Conservation (phyloP, 768 basidiomycete genomes). For the Crucibulum laeve region DNA sequence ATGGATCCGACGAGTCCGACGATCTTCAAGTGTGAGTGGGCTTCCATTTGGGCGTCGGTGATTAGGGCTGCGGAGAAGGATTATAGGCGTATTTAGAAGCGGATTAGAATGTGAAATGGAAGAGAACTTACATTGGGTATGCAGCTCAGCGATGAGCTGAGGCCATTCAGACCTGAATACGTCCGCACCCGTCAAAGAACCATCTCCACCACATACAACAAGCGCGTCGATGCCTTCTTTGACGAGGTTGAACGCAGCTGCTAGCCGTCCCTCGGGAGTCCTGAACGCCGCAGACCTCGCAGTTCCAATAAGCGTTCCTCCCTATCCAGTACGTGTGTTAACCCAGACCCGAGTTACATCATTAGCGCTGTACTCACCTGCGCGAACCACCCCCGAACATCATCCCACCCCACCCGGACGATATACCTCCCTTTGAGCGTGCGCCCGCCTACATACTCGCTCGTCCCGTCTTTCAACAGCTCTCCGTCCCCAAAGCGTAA, state of each 20-base stretch:
- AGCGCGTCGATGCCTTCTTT: conserved; percentile 97
- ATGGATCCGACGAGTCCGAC: conserved; percentile 99
- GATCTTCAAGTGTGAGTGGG: conserved; percentile 84
- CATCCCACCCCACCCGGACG: conserved; percentile 96
- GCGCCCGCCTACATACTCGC: conserved; percentile 62
- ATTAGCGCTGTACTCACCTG: conserved; percentile 50
- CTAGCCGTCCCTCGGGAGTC: conserved; percentile 81
- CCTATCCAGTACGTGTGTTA: conserved; percentile 43
- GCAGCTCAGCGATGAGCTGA: conserved; percentile 66
- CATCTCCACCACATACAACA: conserved; percentile 96
- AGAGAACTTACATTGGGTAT: conserved; percentile 45
- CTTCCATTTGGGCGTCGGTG: conserved; percentile 62
- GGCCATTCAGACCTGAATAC: conserved; percentile 95
- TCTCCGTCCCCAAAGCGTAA: conserved; percentile 81
- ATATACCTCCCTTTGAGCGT: conserved; percentile 90
- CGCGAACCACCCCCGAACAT: conserved; percentile 92
- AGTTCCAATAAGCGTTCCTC: conserved; percentile 95
- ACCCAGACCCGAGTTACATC: neutral
- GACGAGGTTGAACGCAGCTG: conserved; percentile 87
- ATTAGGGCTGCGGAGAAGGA: conserved; percentile 52
- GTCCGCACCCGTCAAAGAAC: conserved; percentile 94
- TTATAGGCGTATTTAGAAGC: conserved; percentile 4
- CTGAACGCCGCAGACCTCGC: conserved; percentile 84
- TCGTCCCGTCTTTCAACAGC: conserved; percentile 76
- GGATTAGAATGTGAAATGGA: neutral